Evolutionary conservation across 106 monocot species (phyloP).

Genomic region (Phalaenopsis aphrodite): DNA sequence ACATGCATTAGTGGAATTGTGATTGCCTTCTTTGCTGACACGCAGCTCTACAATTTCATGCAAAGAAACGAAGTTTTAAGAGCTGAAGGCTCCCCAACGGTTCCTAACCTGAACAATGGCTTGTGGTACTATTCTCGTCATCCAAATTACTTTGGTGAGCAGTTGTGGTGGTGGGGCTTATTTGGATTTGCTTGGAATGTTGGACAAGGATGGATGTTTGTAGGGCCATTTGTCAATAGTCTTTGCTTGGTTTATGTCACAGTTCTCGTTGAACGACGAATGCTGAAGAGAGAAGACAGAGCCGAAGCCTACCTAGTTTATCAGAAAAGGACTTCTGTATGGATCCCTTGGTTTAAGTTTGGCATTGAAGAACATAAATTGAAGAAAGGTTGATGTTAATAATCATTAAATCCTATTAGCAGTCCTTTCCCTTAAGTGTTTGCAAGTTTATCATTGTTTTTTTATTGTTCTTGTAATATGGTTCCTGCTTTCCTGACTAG

Average conservation of each 20-base stretch:
- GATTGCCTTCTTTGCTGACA: conserved; percentile 80
- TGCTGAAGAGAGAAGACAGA: conserved; percentile 61
- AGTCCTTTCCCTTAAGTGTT: background rate
- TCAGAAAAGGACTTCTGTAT: conserved; percentile 73
- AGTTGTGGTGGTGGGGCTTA: conserved; percentile 97
- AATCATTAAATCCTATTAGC: background rate
- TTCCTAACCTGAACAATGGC: conserved; percentile 64
- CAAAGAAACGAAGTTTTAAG: conserved; percentile 41
- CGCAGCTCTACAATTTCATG: conserved; percentile 69
- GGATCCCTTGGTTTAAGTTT: conserved; percentile 89
- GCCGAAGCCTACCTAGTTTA: conserved; percentile 68
- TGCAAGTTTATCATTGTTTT: background rate
- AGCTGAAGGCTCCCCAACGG: conserved; percentile 25
- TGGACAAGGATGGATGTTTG: conserved; percentile 71
- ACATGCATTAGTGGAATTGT: conserved; percentile 55
- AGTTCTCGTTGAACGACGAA: conserved; percentile 60
- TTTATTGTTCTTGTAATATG: background rate
- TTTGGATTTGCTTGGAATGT: conserved; percentile 61
- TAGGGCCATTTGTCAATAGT: conserved; percentile 74
- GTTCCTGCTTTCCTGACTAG: background rate
- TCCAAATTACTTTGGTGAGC: conserved; percentile 93
- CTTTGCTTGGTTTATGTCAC: conserved; percentile 80
- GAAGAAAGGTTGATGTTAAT: conserved; percentile 24
- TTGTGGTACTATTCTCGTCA: conserved; percentile 89
- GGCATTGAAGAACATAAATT: conserved; percentile 23